A percentile compares a stretch with the other conserved stretches of the same genome.
phyloP scores from a whole-genome alignment of 192 early-diverging fungal genomes.

The Pecoramyces ruminantium region DNA sequence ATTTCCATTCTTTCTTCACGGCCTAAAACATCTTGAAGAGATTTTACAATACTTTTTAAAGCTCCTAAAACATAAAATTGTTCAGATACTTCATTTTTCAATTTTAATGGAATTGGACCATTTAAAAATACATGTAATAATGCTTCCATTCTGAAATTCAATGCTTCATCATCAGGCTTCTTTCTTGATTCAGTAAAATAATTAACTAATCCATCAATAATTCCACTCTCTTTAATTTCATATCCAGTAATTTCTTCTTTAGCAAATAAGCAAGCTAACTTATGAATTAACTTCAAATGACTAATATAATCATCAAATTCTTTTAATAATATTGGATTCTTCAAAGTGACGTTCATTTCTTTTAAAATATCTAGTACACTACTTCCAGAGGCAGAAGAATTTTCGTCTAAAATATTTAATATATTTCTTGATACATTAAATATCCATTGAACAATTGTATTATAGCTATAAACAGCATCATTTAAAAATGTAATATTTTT shows the following conservation, averaged over 20 bases:
- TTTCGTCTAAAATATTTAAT: background rate
- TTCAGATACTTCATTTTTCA: constrained; percentile 2
- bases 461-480: background rate
- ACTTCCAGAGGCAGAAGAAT: background rate
- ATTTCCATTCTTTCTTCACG: constrained; percentile 54
- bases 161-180: background rate
- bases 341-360: background rate
- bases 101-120: constrained; percentile 14
- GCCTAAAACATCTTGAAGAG: constrained; percentile 53
- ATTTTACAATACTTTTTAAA: constrained; percentile 31
- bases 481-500: background rate
- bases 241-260: constrained; percentile 47
- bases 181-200: constrained; percentile 17
- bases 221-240: constrained; percentile 60
- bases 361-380: background rate
- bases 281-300: background rate
- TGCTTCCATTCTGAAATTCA: constrained; percentile 4
- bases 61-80: constrained; percentile 15
- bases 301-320: background rate
- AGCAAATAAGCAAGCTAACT: background rate
- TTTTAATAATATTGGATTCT: background rate
- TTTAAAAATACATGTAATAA: constrained; percentile 43
- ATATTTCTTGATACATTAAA: background rate
- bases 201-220: constrained; percentile 37
- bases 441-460: background rate